Evolutionary conservation across 2,329 filamentous ascomycete species (phyloP).

Genomic region (Nannizziopsis arthrosporioides): DNA sequence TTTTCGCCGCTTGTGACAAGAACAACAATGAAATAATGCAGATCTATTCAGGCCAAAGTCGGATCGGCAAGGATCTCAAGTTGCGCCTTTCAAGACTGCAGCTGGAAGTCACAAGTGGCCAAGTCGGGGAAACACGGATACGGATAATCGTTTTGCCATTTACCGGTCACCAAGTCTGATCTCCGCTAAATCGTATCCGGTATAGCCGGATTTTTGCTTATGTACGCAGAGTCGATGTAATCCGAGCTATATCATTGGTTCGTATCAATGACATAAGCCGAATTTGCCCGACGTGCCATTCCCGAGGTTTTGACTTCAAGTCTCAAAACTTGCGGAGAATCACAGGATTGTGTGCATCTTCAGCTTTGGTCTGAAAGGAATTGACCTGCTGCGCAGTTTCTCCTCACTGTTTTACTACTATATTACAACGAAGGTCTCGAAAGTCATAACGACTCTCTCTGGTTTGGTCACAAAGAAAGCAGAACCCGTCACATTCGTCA

Average conservation of each 20-base stretch:
- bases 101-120: too few species aligned
- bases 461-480: conserved; percentile 1
- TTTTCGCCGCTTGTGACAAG: too few species aligned
- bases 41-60: too few species aligned
- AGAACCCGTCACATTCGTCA: conserved; percentile 20
- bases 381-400: neutral
- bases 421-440: neutral
- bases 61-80: too few species aligned
- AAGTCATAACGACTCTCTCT: neutral
- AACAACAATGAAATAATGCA: too few species aligned
- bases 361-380: neutral
- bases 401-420: neutral
- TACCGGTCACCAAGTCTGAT: neutral
- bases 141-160: too few species aligned
- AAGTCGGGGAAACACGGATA: too few species aligned
- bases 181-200: neutral
- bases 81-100: too few species aligned
- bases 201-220: neutral
- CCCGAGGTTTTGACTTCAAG: conserved; percentile 13
- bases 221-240: conserved; percentile 10
- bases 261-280: conserved; percentile 15
- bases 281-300: conserved; percentile 10
- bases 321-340: conserved; percentile 7
- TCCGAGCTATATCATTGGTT: conserved; percentile 14
- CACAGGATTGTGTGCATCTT: conserved; percentile 2